Base-by-base conservation (phyloP, 1,284 basidiomycete species). In the Tilletia caries region DNA sequence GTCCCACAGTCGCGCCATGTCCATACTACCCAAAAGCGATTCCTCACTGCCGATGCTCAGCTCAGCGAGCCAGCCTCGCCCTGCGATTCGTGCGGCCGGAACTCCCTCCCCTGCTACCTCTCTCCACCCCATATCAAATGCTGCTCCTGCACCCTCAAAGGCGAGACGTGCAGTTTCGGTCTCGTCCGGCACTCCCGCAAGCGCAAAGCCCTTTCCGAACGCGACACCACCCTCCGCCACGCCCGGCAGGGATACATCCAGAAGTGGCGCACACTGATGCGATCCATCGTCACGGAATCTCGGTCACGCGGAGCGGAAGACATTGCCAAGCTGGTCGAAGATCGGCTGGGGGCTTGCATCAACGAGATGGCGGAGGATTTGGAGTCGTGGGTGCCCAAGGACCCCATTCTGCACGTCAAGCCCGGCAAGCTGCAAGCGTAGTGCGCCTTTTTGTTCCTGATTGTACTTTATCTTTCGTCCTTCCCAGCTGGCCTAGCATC, bases 101-200 rank as follows among this genome's bases (percentile, higher is more conserved):
- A 62, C 58, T 6, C 20, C 27, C 29, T 62, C 3, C 58, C 58
- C 23, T 62, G 58, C 58, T 33, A 34, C 32, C 58, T 62, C 15
- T 25, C 58, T 8, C 58, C 33, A 20, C 58, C 58, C 4, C 58
- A 62, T 15, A 29, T 34, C 29, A 62, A 62, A 23, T 62, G 58
- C 58, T 62, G 27, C 29, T 62, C 32, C 18, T 62, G 58, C 58
- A 33, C 32, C 18, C 58, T 62, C 32, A 62, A 62, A 23, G 58
- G 58, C 58, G 58, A 62, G n/a, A 62, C 58, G 33, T 62, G 58
- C 58, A 62, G 58, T 18, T 29, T 62, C 1, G 58, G 29, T 6
- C 58, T 62, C 29, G 32, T 62, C 29, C 58, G 58, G 33, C 58
- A 62, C 58, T 62, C 58, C 2, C 27, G 58, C 29, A 62, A 62